Evolutionary conservation across 345 rosid genomes (phyloP), one percentile per base, ranked within the genome.

Genomic region (Syzygium aqueum): DNA sequence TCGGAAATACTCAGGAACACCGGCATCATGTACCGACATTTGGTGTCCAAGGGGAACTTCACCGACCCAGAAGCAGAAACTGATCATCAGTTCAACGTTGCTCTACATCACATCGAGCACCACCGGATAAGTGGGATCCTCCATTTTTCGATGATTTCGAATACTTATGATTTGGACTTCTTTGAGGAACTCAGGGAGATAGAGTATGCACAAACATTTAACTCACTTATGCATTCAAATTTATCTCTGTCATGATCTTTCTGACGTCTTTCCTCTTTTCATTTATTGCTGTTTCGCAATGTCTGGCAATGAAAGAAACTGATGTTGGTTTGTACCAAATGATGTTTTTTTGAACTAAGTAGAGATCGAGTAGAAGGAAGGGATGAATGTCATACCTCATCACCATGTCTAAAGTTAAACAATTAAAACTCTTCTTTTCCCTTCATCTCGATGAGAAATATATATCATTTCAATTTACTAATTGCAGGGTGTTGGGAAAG

Each of bases 151-250:
- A 94, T 91, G 25, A 92, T 95, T 22, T 91, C 93, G 91, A 95
- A 96, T 86, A 92, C 95, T 52, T 97, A 97, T 82, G 98, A 96
- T 89, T 96, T 97, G 86, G 94, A 90, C 85, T 97, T 97, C 94
- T 97, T 96, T 89, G 88, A 93, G 21, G 92, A 94, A 89, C 96
- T 97, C 52, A 89, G 98, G 89, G 92, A 93, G 78, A 94, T 95
- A 27, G 99, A 96, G 98, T 96, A 94, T 11, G 98, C 89, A 28
- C 27, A 43, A 16, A 27, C 15, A 10, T 85, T 53, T 28, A 43
- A 9, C 21, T 40, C 7, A 23, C 14, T n/a, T 15, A 40, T 43
- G 3, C 49, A 61, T 63, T 33, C 11, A 2, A n/a, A 27, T 61
- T 33, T 19, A 65, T 86, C 49, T 52, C 8, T 30, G 8, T 15